These are phyloP conservation scores for Aspergillus sp. DNA, from an alignment of 2,329 filamentous ascomycete genomes.

Conservation along the genomic window DNA sequence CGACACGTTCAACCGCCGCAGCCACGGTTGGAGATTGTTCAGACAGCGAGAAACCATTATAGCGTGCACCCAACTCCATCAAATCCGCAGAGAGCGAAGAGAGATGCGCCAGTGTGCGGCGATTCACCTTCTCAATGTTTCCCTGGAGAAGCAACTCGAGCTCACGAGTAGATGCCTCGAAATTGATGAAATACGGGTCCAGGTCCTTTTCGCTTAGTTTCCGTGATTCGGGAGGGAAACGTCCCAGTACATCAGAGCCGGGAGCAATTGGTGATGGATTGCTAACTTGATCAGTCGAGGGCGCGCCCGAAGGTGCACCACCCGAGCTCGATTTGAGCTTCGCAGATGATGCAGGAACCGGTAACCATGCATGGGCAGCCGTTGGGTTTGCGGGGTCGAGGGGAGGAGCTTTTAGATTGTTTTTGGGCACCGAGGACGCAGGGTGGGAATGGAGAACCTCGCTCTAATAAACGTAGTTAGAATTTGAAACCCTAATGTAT, in stretches of 20 bases:
- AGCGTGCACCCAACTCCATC: conserved; percentile 88
- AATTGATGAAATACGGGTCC: conserved; percentile 92
- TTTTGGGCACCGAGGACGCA: conserved; percentile 86
- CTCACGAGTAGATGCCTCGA: conserved; percentile 87
- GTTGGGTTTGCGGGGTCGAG: conserved; percentile 91
- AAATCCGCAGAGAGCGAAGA: conserved; percentile 80
- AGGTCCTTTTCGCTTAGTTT: conserved; percentile 81
- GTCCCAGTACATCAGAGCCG: conserved; percentile 62
- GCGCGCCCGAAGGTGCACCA: conserved; percentile 13
- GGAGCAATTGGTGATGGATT: conserved; percentile 54
- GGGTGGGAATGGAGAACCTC: conserved; percentile 94
- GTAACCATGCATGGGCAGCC: conserved; percentile 78
- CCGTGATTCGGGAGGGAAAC: conserved; percentile 76
- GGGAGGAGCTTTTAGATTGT: conserved; percentile 90
- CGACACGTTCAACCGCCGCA: conserved; percentile 87
- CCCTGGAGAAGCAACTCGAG: conserved; percentile 83
- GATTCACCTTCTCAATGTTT: conserved; percentile 94
- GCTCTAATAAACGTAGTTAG: conserved; percentile 53
- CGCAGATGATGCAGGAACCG: conserved; percentile 77
- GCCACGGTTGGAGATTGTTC: conserved; percentile 86
- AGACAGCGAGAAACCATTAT: conserved; percentile 93
- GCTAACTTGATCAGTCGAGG: conserved; percentile 50
- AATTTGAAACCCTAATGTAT: neutral
- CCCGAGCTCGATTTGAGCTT: conserved; percentile 63
- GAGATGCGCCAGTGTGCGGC: conserved; percentile 79